A percentile compares a stretch with the other conserved stretches of the same genome.
Conservation (phyloP, 805 yeast genomes). For the Priceomyces carsonii region DNA sequence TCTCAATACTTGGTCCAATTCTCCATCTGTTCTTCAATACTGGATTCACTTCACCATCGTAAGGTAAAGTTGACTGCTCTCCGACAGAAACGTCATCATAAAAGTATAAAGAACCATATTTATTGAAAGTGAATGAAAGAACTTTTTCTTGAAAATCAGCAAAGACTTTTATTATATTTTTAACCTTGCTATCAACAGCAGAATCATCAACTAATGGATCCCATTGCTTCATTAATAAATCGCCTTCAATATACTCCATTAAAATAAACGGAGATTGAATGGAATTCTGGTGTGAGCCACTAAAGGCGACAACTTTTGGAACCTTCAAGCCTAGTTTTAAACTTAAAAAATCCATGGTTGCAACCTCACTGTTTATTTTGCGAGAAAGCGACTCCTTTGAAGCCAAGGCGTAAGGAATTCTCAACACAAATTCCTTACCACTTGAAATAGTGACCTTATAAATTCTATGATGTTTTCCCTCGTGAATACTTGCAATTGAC, state of each 20-base stretch:
- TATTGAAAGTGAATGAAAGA: slow-evolving; percentile 60
- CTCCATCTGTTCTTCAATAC: slow-evolving; percentile 71
- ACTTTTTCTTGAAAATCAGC: slow-evolving; percentile 63
- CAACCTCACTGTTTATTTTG: slow-evolving; percentile 85
- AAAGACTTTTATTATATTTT: slow-evolving; percentile 68
- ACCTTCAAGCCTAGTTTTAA: slow-evolving; percentile 65
- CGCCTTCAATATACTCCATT: slow-evolving; percentile 79
- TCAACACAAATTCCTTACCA: slow-evolving; percentile 63
- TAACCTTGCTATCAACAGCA: slow-evolving; percentile 50
- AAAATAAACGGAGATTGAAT: slow-evolving; percentile 75
- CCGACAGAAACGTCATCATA: slow-evolving; percentile 58
- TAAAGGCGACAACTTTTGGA: slow-evolving; percentile 73
- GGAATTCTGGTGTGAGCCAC: slow-evolving; percentile 60
- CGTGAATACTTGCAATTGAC: slow-evolving; percentile 82
- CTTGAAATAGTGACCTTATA: slow-evolving; percentile 70
- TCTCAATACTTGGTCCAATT: slow-evolving; percentile 87
- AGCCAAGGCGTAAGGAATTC: slow-evolving; percentile 83
- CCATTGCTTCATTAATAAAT: slow-evolving; percentile 86
- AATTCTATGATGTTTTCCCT: slow-evolving; percentile 91
- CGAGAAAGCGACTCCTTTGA: slow-evolving; percentile 64
- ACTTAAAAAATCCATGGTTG: slow-evolving; percentile 82
- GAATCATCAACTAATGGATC: slow-evolving; percentile 70
- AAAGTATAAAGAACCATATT: slow-evolving; percentile 83
- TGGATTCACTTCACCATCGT: slow-evolving; percentile 62
- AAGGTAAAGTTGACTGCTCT: slow-evolving; percentile 45